Evolutionary conservation across 73 alveolate genomes (phyloP).

Genomic region (Blepharisma stoltei): DNA sequence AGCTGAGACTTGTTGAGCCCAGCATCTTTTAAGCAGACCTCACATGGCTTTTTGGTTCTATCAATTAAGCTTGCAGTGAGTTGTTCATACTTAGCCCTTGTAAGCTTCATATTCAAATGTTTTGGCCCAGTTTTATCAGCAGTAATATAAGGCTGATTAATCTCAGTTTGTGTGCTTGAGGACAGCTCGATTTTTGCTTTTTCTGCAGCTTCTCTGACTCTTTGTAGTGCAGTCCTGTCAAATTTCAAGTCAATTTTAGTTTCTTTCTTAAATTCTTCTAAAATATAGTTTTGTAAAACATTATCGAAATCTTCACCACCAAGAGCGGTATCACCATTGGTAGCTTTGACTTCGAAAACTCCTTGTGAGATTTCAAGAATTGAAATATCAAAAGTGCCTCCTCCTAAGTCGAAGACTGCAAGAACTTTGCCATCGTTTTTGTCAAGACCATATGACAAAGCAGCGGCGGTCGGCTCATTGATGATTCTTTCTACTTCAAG

Average conservation of each 20-base stretch:
- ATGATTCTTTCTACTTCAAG: conserved; percentile 91
- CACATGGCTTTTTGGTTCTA: conserved; percentile 77
- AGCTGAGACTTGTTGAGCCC: conserved; percentile 85
- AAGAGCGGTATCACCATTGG: conserved; percentile 93
- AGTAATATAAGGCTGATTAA: conserved; percentile 84
- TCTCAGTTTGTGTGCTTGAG: conserved; percentile 78
- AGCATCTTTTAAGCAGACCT: conserved; percentile 80
- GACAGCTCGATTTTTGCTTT: conserved; percentile 94
- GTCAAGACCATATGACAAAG: conserved; percentile 94
- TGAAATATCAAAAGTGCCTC: conserved; percentile 92
- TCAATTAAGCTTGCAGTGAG: conserved; percentile 58
- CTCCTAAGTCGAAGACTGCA: conserved; percentile 89
- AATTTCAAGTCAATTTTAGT: conserved; percentile 69
- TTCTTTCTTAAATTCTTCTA: conserved; percentile 77
- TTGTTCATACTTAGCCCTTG: conserved; percentile 83
- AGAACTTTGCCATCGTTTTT: conserved; percentile 81
- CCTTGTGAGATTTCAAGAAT: conserved; percentile 88
- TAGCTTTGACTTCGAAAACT: conserved; percentile 95
- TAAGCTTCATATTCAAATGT: conserved; percentile 70
- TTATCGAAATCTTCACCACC: conserved; percentile 98
- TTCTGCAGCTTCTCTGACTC: conserved; percentile 92
- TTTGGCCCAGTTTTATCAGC: conserved; percentile 94
- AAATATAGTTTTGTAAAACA: conserved; percentile 53
- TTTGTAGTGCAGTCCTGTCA: conserved; percentile 71
- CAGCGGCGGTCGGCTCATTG: conserved; percentile 99